Base-by-base conservation (phyloP, 169 alveolate genomes). In the Babesia bigemina region DNA sequence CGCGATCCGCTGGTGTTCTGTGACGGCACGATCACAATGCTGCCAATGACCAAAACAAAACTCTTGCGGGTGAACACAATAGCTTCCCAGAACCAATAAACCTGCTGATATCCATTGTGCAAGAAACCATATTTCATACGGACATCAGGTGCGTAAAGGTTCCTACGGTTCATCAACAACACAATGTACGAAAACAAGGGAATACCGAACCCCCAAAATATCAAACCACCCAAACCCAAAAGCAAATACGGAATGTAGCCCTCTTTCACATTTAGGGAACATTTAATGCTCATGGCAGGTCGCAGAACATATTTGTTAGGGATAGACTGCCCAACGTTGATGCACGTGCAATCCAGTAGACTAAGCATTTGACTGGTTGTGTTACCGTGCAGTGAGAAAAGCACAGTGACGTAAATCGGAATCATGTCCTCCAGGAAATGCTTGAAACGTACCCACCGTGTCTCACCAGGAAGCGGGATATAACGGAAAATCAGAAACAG, bases 21-120 rank as follows among this genome's bases (percentile, higher is more conserved):
- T 13, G 93, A 75, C 33, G 93, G 92, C 24, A 88, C 87, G 36
- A 91, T 45, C 50, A 84, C 90, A 50, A 91, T 86, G 44, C 92
- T 85, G 50, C 92, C 91, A 55, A 87, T 86, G 48, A 92, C 89
- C 29, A 92, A 85, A 19, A 92, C 92, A 58, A 85, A 47, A 66
- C 91, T 66, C 58, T 92, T 92, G 21, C 95, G 65, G 17, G 90
- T 75, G 86, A 92, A 92, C 70, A 92, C 95, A 22, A 92, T 75
- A 21, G 85, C 76, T 71, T 92, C 95, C 95, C 95, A 92, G 82
- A 74, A 92, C 95, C 95, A 92, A 86, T 72, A 90, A 42, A 77
- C 87, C 49, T 79, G 87, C 63, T 81, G 76, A 86, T 85, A 92
- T 4, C 95, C 95, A 63, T 92, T 92, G 86, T 92, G 95, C 47